Evolutionary conservation across 2,329 filamentous ascomycete species (phyloP).

Genomic region (Cladophialophora yegresii): DNA sequence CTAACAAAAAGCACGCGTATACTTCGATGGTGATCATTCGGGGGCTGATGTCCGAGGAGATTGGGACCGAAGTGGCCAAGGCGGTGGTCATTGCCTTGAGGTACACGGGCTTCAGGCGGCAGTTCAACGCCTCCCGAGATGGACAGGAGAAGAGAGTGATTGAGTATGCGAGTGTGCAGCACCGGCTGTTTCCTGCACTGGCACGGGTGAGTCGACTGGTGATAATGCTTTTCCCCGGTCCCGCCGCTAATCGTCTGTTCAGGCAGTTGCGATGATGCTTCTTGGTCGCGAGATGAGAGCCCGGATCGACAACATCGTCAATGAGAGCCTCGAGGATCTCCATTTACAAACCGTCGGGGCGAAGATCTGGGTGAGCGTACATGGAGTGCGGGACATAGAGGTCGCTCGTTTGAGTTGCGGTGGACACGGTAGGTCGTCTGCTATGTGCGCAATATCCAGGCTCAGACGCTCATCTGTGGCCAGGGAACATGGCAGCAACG

Average conservation of each 20-base stretch:
- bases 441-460: background rate
- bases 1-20: conserved; percentile 41
- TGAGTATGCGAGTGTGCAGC: conserved; percentile 35
- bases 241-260: background rate
- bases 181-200: conserved; percentile 31
- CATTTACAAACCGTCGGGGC: conserved; percentile 35
- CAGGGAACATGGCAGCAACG: conserved; percentile 15
- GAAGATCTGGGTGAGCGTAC: conserved; percentile 34
- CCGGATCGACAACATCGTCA: conserved; percentile 30
- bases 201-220: conserved; percentile 24
- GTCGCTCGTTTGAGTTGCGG: conserved; percentile 32
- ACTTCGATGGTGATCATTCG: conserved; percentile 42
- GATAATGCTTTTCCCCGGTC: background rate
- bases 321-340: conserved; percentile 32
- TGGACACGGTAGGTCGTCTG: conserved; percentile 19
- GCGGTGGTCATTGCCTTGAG: conserved; percentile 43
- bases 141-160: conserved; percentile 32
- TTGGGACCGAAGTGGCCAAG: conserved; percentile 40
- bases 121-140: conserved; percentile 23
- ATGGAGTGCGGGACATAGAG: conserved; percentile 30
- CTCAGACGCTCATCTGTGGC: background rate
- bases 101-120: conserved; percentile 39
- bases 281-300: conserved; percentile 34
- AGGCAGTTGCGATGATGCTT: conserved; percentile 31
- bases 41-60: conserved; percentile 36